Base-by-base conservation (phyloP, 1,284 basidiomycete species). In the Ustilago shanxiensis region DNA sequence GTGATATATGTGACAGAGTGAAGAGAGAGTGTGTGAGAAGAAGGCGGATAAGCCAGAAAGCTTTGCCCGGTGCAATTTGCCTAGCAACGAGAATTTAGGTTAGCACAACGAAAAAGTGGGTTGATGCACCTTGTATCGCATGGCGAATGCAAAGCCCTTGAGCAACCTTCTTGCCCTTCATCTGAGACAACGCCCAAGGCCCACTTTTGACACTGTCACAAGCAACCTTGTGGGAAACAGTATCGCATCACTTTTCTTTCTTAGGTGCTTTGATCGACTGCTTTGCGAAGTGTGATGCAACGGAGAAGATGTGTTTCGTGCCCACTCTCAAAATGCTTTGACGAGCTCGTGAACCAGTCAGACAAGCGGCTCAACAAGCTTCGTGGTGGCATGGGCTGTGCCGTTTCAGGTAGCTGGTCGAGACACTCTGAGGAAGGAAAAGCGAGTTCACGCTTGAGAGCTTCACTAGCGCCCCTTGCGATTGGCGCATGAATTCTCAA, bases 401-500 rank as follows among this genome's bases (percentile, higher is more conserved):
- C n/a, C 41, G 41, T 20, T 22, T 37, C 9, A 33, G n/a, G n/a
- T n/a, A n/a, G n/a, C n/a, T n/a, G n/a, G n/a, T n/a, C n/a, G n/a
- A n/a, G n/a, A n/a, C n/a, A n/a, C n/a, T n/a, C n/a, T n/a, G n/a
- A n/a, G n/a, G n/a, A n/a, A n/a, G n/a, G n/a, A n/a, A n/a, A n/a
- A n/a, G n/a, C n/a, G n/a, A n/a, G n/a, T n/a, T n/a, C n/a, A n/a
- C n/a, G n/a, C n/a, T n/a, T n/a, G n/a, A n/a, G n/a, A n/a, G n/a
- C n/a, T 11, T 33, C 11, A 11, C 31, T 33, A 33, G 31, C 31
- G 31, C 11, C 6, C 31, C 11, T 26, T 26, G n/a, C 29, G 28
- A 29, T 50, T 18, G 31, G 22, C 20, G 57, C 57, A 59, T 59
- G 47, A 50, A 50, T 37, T 20, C 41, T 44, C n/a, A 44, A 20